These are phyloP conservation scores for Gastroboletus turbinatus DNA, from an alignment of 1,284 basidiomycete species.

Conservation along the genomic window DNA sequence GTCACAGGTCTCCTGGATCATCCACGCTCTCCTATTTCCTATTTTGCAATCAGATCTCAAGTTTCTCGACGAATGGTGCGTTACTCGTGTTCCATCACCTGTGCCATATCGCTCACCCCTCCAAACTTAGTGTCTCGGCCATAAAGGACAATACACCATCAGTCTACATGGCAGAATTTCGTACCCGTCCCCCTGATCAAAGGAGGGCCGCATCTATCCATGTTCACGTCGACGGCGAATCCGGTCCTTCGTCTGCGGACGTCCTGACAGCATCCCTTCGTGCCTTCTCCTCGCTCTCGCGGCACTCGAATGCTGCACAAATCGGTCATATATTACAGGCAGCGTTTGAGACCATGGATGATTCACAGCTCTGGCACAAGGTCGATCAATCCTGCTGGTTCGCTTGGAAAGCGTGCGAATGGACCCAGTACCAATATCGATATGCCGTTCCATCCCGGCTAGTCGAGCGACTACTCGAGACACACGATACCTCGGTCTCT, in stretches of 20 bases:
- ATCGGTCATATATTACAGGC: slow-evolving; percentile 73
- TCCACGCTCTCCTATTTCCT: slow-evolving; percentile 74
- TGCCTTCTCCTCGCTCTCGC: slow-evolving; percentile 72
- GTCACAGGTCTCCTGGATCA: slow-evolving; percentile 69
- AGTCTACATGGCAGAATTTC: slow-evolving; percentile 79
- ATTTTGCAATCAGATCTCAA: slow-evolving; percentile 63
- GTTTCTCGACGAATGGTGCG: slow-evolving; percentile 68
- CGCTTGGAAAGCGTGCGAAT: slow-evolving; percentile 72
- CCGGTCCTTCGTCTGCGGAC: slow-evolving; percentile 75
- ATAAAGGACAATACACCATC: slow-evolving; percentile 71
- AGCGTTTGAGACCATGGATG: slow-evolving; percentile 65
- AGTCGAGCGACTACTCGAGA: slow-evolving; percentile 77
- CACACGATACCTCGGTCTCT: slow-evolving; percentile 56
- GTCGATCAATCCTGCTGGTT: slow-evolving; percentile 83
- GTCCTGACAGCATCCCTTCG: slow-evolving; percentile 76
- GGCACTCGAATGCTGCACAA: slow-evolving; percentile 78
- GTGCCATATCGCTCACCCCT: background rate
- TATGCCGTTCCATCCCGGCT: slow-evolving; percentile 86
- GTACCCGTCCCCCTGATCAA: slow-evolving; percentile 71
- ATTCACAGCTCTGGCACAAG: slow-evolving; percentile 68
- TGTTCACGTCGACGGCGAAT: slow-evolving; percentile 83
- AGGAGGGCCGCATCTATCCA: slow-evolving; percentile 86
- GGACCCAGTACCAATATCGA: slow-evolving; percentile 91
- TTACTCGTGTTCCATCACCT: background rate
- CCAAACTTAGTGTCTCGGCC: slow-evolving; percentile 46